These are phyloP conservation scores for Psilocybe cubensis DNA, from an alignment of 768 basidiomycete species.

Conservation along the genomic window DNA sequence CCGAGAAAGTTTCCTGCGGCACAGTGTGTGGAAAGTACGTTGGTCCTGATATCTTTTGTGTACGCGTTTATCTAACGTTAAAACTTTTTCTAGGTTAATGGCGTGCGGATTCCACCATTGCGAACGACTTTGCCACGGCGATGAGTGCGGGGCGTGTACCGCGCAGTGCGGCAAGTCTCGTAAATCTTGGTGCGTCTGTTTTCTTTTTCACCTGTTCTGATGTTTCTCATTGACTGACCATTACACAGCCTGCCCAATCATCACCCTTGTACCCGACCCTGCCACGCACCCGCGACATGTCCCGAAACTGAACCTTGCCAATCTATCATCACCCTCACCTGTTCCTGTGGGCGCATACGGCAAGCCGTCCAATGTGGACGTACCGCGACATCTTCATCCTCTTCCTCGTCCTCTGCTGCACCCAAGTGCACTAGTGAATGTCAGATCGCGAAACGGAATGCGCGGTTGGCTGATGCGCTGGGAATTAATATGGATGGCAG, in stretches of 20 bases:
- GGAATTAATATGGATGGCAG: constrained; percentile 70
- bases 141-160: constrained; percentile 77
- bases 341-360: constrained; percentile 83
- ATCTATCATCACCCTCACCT: constrained; percentile 65
- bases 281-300: constrained; percentile 90
- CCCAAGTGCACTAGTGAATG: constrained; percentile 85
- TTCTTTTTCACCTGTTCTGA: neutral
- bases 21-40: constrained; percentile 74
- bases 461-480: constrained; percentile 85
- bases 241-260: constrained; percentile 58
- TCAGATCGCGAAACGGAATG: constrained; percentile 83
- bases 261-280: constrained; percentile 78
- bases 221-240: neutral
- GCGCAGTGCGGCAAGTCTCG: constrained; percentile 86
- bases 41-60: constrained; percentile 8
- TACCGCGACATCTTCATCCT: constrained; percentile 37
- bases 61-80: neutral
- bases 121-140: constrained; percentile 79
- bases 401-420: constrained; percentile 42
- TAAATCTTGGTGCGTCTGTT: constrained; percentile 69
- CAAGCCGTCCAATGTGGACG: constrained; percentile 78
- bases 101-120: constrained; percentile 92
- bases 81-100: constrained; percentile 50
- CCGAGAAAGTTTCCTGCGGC: constrained; percentile 84
- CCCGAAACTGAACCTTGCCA: constrained; percentile 81